Percentiles rank a stretch among this genome's conserved stretches.
These are phyloP conservation scores for Globisporangium paroecandrum DNA, from an alignment of 352 stramenopile species.

Conservation along the genomic window DNA sequence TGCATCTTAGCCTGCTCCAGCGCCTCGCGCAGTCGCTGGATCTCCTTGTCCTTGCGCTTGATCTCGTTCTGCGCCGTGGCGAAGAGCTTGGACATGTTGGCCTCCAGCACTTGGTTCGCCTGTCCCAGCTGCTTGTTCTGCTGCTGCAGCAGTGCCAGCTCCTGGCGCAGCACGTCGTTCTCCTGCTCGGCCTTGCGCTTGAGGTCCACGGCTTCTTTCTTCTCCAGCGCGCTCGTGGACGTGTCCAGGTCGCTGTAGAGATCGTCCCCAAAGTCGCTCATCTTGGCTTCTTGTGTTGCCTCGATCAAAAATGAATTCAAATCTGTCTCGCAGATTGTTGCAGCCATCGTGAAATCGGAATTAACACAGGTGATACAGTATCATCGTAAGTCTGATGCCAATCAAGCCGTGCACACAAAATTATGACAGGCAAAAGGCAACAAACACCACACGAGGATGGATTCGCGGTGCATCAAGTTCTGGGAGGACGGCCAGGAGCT, in stretches of 20 bases:
- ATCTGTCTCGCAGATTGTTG: neutral
- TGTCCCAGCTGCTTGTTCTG: slow-evolving; percentile 57
- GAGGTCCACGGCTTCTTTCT: slow-evolving; percentile 56
- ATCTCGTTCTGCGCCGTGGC: slow-evolving; percentile 72
- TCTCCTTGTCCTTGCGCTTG: slow-evolving; percentile 75
- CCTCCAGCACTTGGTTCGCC: slow-evolving; percentile 56
- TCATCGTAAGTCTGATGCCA: neutral
- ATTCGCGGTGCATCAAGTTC: slow-evolving; percentile 71
- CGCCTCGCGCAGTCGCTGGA: slow-evolving; percentile 55
- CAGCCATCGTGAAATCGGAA: neutral
- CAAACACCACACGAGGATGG: slow-evolving; percentile 31
- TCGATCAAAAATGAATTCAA: neutral
- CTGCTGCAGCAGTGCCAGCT: slow-evolving; percentile 64
- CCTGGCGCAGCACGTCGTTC: slow-evolving; percentile 40
- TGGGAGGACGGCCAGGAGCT: slow-evolving; percentile 69
- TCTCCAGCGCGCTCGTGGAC: slow-evolving; percentile 60
- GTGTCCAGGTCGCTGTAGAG: slow-evolving; percentile 83
- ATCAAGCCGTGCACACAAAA: neutral
- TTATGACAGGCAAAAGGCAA: neutral
- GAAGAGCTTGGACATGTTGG: slow-evolving; percentile 75
- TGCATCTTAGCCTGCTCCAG: slow-evolving; percentile 22
- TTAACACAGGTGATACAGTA: neutral
- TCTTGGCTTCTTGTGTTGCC: slow-evolving; percentile 1
- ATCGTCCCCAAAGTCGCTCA: slow-evolving; percentile 35
- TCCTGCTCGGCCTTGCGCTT: slow-evolving; percentile 55